Evolutionary conservation across 2,329 filamentous ascomycete species (phyloP).

Genomic region (Penicillium freii): DNA sequence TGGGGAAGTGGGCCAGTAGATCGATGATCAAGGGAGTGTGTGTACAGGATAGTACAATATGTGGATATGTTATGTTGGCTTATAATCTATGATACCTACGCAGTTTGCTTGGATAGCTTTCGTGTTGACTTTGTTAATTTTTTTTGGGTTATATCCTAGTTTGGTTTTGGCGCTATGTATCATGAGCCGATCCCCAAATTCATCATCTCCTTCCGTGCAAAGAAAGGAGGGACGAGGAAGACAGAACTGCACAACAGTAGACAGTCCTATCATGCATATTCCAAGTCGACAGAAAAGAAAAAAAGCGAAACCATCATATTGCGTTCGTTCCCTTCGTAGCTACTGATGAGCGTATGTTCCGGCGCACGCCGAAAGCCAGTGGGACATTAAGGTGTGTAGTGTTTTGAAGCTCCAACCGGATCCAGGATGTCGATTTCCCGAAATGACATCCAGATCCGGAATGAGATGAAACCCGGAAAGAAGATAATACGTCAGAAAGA

Average conservation of each 20-base stretch:
- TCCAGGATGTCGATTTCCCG: neutral
- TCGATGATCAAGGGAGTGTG: neutral
- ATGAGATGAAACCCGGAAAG: neutral
- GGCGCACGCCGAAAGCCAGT: conserved; percentile 7
- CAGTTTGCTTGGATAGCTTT: conserved; percentile 1
- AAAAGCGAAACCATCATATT: conserved; percentile 69
- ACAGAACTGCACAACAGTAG: neutral
- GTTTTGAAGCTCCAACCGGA: neutral
- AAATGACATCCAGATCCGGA: neutral
- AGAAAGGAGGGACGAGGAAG: neutral
- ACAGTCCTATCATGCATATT: conserved; percentile 9
- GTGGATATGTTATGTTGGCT: neutral
- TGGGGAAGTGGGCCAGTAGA: conserved; percentile 15
- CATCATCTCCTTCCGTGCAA: neutral
- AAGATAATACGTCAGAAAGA: neutral
- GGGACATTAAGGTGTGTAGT: conserved; percentile 3
- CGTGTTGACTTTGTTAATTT: conserved; percentile 9
- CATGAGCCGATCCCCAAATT: neutral
- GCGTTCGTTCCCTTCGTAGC: conserved; percentile 57
- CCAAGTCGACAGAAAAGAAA: conserved; percentile 9
- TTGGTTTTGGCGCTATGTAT: neutral
- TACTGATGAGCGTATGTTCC: conserved; percentile 18
- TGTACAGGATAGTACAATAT: conserved; percentile 1
- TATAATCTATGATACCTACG: conserved; percentile 22
- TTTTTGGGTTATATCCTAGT: neutral